Conservation (phyloP, 352 stramenopile genomes). For the Phytophthora pistaciae region DNA sequence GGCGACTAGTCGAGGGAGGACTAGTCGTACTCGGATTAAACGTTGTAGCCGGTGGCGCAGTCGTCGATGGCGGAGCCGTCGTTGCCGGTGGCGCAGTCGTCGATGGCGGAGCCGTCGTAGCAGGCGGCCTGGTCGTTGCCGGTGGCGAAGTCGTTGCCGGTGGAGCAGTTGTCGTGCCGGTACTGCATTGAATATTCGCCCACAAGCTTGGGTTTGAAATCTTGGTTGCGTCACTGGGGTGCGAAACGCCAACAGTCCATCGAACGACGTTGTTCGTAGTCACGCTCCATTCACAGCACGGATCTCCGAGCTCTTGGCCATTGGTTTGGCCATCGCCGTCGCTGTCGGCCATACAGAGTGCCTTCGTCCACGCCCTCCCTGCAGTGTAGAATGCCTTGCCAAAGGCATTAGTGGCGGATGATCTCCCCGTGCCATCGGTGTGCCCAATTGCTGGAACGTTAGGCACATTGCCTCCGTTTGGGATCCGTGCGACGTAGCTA, state of each 20-base stretch:
- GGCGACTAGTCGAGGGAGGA: background rate
- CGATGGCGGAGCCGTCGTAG: background rate
- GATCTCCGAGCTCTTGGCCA: constrained; percentile 64
- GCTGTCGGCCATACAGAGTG: background rate
- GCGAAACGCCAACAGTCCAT: background rate
- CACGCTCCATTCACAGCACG: background rate
- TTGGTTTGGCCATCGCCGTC: constrained; percentile 65
- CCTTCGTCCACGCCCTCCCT: constrained; percentile 22
- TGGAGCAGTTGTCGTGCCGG: background rate
- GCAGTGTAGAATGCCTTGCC: background rate
- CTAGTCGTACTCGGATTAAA: background rate
- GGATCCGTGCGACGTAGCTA: constrained; percentile 15
- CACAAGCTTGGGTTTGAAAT: background rate
- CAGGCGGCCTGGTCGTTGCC: background rate
- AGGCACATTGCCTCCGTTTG: constrained; percentile 47
- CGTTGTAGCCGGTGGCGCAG: background rate
- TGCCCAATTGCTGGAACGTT: constrained; percentile 42
- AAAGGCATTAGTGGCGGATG: background rate
- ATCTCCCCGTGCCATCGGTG: constrained; percentile 17
- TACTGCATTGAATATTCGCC: background rate
- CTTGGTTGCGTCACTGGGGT: background rate
- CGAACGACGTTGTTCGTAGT: background rate
- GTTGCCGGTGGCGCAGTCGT: background rate
- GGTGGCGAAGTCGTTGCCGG: background rate
- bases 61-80: background rate